Conservation (phyloP, 768 basidiomycete species). For the Amanita rubescens region DNA sequence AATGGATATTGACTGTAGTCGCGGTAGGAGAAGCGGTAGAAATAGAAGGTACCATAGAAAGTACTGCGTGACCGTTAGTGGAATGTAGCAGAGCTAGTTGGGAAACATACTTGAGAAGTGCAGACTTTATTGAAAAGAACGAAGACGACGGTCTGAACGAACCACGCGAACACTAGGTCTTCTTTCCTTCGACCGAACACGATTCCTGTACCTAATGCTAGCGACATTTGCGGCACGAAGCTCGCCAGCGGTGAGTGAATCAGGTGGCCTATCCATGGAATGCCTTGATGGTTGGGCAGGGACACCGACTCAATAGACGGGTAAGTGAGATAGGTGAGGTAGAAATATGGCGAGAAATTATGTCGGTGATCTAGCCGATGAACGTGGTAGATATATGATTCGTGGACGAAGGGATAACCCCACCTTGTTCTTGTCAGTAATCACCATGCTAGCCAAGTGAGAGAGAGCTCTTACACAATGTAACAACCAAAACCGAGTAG, state of each 20-base stretch:
- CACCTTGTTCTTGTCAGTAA: slow-evolving; percentile 46
- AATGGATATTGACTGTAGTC: slow-evolving; percentile 41
- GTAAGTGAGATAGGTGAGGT: slow-evolving; percentile 86
- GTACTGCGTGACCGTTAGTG: slow-evolving; percentile 47
- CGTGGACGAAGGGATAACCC: slow-evolving; percentile 87
- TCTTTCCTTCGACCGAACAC: slow-evolving; percentile 48
- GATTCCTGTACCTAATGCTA: slow-evolving; percentile 70
- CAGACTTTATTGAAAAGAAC: slow-evolving; percentile 99
- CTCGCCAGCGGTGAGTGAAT: slow-evolving; percentile 71
- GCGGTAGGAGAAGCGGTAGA: slow-evolving; percentile 74
- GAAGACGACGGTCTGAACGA: slow-evolving; percentile 84
- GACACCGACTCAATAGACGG: slow-evolving; percentile 28
- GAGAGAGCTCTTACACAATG: slow-evolving; percentile 32
- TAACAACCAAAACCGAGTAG: slow-evolving; percentile 61
- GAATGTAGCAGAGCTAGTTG: not conserved
- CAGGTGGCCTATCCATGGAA: slow-evolving; percentile 32
- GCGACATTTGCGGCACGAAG: slow-evolving; percentile 76
- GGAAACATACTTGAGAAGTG: slow-evolving; percentile 74
- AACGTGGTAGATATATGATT: slow-evolving; percentile 91
- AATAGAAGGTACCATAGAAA: slow-evolving; percentile 96
- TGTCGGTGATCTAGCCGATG: slow-evolving; percentile 92
- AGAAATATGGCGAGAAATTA: slow-evolving; percentile 98
- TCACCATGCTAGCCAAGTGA: slow-evolving; percentile 1
- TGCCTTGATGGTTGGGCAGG: slow-evolving; percentile 9
- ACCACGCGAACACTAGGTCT: slow-evolving; percentile 79